These are phyloP conservation scores for Schwanniomyces sp. DNA, from an alignment of 805 yeast species.

Conservation along the genomic window DNA sequence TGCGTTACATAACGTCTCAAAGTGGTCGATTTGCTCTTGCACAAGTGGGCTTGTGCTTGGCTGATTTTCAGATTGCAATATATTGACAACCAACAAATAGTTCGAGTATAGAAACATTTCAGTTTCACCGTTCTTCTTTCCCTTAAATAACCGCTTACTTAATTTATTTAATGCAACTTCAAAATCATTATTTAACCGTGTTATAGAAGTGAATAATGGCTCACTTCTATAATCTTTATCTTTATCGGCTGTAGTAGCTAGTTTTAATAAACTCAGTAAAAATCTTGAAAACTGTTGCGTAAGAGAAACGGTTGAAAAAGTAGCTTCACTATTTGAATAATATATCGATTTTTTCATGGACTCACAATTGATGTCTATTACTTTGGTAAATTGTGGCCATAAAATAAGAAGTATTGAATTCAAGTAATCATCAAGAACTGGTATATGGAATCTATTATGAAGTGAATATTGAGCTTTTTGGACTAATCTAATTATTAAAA, in stretches of 20 bases:
- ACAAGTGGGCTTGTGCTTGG: conserved; percentile 20
- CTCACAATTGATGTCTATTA: conserved; percentile 77
- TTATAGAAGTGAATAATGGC: conserved; percentile 70
- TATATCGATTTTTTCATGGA: conserved; percentile 55
- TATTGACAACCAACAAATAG: conserved; percentile 61
- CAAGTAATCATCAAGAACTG: conserved; percentile 69
- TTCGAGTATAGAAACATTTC: conserved; percentile 77
- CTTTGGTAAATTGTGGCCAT: conserved; percentile 84
- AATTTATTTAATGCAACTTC: conserved; percentile 76
- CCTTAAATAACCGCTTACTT: conserved; percentile 42
- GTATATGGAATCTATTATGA: conserved; percentile 64
- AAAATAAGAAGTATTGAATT: conserved; percentile 62
- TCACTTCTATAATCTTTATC: conserved; percentile 46
- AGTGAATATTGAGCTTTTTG: conserved; percentile 65
- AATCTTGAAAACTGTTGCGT: conserved; percentile 81
- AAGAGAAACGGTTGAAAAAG: conserved; percentile 49
- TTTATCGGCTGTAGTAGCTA: conserved; percentile 33
- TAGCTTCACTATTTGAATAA: conserved; percentile 24
- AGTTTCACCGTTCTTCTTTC: conserved; percentile 43
- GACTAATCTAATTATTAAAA: conserved; percentile 70
- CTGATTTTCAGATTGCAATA: conserved; percentile 44
- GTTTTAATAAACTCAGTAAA: conserved; percentile 65
- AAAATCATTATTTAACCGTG: conserved; percentile 72
- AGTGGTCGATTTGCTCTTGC: conserved; percentile 39
- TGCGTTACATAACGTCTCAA: conserved; percentile 39